A percentile compares a stretch with the other conserved stretches of the same genome.
Evolutionary conservation across 345 rosid genomes (phyloP).

Genomic region (Populus tremula): DNA sequence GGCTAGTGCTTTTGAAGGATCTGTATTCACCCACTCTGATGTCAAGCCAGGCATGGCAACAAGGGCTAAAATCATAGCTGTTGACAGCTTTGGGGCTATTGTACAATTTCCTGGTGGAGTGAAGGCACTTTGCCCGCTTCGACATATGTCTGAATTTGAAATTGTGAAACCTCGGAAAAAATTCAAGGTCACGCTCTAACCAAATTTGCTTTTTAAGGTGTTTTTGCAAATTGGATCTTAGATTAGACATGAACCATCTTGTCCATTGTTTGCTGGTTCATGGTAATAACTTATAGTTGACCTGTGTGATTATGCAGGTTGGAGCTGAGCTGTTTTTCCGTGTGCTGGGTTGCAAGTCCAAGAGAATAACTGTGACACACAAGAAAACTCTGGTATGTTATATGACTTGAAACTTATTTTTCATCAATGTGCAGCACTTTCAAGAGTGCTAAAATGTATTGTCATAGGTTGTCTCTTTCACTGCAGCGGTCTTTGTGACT

Average conservation of each 20-base stretch:
- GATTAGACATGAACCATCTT: background rate
- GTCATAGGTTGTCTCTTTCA: background rate
- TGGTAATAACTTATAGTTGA: constrained; percentile 10
- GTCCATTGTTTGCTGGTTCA: background rate
- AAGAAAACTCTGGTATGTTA: constrained; percentile 86
- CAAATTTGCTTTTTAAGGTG: background rate
- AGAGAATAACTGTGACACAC: constrained; percentile 91
- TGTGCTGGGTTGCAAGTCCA: constrained; percentile 92
- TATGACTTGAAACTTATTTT: constrained; percentile 1
- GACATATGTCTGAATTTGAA: constrained; percentile 96
- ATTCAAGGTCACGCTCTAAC: constrained; percentile 58
- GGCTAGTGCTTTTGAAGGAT: constrained; percentile 96
- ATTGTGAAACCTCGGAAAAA: constrained; percentile 78
- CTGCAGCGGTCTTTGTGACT: background rate
- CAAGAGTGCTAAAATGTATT: background rate
- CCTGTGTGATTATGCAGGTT: constrained; percentile 46
- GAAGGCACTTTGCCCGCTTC: constrained; percentile 94
- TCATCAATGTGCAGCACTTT: background rate
- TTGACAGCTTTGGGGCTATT: constrained; percentile 86
- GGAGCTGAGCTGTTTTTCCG: constrained; percentile 88
- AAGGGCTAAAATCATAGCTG: constrained; percentile 68
- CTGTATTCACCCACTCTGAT: constrained; percentile 86
- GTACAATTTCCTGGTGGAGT: constrained; percentile 94
- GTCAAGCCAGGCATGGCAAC: constrained; percentile 96
- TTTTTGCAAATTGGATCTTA: background rate